Base-by-base conservation (phyloP, 305 asterid species). In the Rubia balearica region DNA sequence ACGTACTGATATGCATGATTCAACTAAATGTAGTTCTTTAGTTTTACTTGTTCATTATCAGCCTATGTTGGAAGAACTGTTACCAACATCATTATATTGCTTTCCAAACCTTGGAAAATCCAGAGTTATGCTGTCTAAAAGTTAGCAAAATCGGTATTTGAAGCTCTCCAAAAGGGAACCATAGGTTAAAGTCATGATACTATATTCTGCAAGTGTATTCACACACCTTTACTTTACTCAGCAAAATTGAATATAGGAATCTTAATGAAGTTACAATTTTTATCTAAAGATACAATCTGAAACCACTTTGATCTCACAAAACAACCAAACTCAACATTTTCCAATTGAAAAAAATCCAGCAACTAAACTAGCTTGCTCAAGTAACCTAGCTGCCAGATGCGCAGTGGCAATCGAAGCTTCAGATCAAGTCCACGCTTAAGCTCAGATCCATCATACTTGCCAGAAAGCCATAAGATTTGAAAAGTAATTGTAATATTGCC, bases 1-100 rank as follows among this genome's bases (percentile, higher is more conserved):
- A 71, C 56, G 9, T 24, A 41, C 12, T 74, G 51, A 70, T 59
- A 69, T 42, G 27, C 38, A 65, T 8, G 60, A 19, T 65, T 65
- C 71, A 40, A 24, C 64, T 6, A 6, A 10, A 36, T 8, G 21
- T 14, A 33, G 40, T 13, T 65, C 19, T 60, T n/a, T 2, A 4
- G 17, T 1, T 61, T 22, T 24, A 42, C 22, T 11, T 1, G 36
- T 33, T 33, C 36, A 33, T 33, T 33, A 33, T 33, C 36, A 33
- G 2, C 36, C 4, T 33, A 33, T 33, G 36, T 33, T 1, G 36
- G 1, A 1, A 33, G 36, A 33, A 33, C 36, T 33, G 1, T 3
- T 33, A 1, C 36, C 36, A 33, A 3, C 36, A 33, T 1, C 36
- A 33, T 33, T 33, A 33, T 33, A 24, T n/a, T 24, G 24, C 24